Conservation (phyloP, 192 early-diverging fungal species). For the Coemansia sp. region DNA sequence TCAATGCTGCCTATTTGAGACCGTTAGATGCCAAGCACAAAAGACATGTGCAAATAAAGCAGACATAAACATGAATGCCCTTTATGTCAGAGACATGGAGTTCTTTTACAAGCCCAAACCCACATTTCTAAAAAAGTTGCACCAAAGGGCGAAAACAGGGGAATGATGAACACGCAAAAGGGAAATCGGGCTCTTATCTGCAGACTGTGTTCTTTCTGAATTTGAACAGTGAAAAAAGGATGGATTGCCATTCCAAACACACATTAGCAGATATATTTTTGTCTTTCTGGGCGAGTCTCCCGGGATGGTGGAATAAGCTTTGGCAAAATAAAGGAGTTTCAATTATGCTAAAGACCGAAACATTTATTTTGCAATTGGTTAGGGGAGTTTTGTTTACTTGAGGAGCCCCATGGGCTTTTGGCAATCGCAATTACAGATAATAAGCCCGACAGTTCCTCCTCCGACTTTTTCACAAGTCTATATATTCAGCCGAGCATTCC, state of each 20-base stretch:
- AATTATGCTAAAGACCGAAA: neutral
- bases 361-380: neutral
- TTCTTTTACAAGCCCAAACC: neutral
- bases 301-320: neutral
- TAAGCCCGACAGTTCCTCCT: slow-evolving; percentile 8
- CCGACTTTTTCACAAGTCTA: neutral
- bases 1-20: neutral
- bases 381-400: neutral
- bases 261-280: neutral
- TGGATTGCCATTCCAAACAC: slow-evolving; percentile 9
- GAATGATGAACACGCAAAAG: neutral
- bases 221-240: neutral
- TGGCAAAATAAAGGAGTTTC: neutral
- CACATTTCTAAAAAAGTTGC: too few relatives aligned
- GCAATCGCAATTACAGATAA: slow-evolving; percentile 26
- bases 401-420: neutral
- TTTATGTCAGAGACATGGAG: neutral
- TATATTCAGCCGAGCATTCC: slow-evolving; percentile 14
- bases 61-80: neutral
- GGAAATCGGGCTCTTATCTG: neutral
- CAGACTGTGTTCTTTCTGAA: slow-evolving; percentile 6
- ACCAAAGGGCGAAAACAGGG: neutral
- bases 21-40: neutral
- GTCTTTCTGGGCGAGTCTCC: neutral
- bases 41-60: neutral